A percentile compares a stretch with the other conserved stretches of the same genome.
phyloP scores from a whole-genome alignment of 1,139 yeast species.

The Kodamaea plutei region DNA sequence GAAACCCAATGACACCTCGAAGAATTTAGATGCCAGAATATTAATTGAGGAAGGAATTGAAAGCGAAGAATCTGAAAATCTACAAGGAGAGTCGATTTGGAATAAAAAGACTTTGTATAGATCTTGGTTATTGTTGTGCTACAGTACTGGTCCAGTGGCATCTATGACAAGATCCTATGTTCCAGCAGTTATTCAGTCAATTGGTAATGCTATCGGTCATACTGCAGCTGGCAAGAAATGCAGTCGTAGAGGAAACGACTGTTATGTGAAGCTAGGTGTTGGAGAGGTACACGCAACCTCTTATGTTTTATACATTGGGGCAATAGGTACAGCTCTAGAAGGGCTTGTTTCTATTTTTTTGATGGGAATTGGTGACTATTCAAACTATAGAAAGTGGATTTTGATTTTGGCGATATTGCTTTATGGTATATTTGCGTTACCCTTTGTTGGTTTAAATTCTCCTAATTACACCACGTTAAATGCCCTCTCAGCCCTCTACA shows the following conservation, averaged over 20 bases:
- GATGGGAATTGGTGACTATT: constrained; percentile 43
- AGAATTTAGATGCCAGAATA: too few species aligned
- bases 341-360: constrained; percentile 35
- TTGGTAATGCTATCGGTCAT: constrained; percentile 31
- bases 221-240: constrained; percentile 25
- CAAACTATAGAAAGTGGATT: constrained; percentile 35
- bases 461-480: constrained; percentile 21
- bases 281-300: constrained; percentile 35
- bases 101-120: constrained; percentile 17
- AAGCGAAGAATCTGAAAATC: too few species aligned
- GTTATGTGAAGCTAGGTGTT: constrained; percentile 35
- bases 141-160: constrained; percentile 40
- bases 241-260: constrained; percentile 30
- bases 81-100: constrained; percentile 14
- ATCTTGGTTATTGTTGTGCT: constrained; percentile 22
- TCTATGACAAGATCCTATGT: constrained; percentile 42
- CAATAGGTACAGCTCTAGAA: constrained; percentile 38
- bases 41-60: too few species aligned
- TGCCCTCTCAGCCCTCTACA: constrained; percentile 29
- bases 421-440: constrained; percentile 36
- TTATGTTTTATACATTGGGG: constrained; percentile 36
- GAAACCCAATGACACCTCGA: too few species aligned
- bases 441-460: constrained; percentile 32
- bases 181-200: constrained; percentile 41
- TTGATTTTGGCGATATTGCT: constrained; percentile 27